Evolutionary conservation across 176 grass and related monocot genomes (phyloP).

Genomic region (Musa itinerans): DNA sequence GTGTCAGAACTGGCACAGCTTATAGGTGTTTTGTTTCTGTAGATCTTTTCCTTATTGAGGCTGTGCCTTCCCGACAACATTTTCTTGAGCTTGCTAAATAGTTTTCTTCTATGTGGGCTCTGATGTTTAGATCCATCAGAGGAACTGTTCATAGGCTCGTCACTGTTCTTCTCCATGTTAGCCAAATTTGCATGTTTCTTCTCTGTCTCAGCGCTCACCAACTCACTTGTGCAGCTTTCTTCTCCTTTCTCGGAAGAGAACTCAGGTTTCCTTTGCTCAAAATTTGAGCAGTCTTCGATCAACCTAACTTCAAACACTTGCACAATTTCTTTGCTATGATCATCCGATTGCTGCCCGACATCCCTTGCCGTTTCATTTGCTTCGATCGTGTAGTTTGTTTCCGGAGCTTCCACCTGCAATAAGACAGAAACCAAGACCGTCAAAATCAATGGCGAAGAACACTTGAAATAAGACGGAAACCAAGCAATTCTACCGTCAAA

Average conservation of each 20-base stretch:
- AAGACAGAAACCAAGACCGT: not conserved
- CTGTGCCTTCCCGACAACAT: not conserved
- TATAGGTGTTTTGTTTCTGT: not conserved
- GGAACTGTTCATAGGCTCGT: not conserved
- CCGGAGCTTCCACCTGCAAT: not conserved
- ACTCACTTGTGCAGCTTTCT: not conserved
- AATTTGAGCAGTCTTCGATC: not conserved
- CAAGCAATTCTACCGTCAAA: too few relatives aligned
- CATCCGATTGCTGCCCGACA: not conserved
- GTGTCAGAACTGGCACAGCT: not conserved
- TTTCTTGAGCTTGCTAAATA: slow-evolving; percentile 2
- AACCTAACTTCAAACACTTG: not conserved
- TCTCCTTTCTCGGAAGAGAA: not conserved
- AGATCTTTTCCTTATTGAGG: not conserved
- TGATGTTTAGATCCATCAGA: not conserved
- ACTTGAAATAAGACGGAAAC: too few relatives aligned
- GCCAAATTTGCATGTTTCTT: not conserved
- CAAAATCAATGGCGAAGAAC: not conserved
- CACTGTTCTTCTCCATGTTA: not conserved
- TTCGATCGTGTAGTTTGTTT: not conserved
- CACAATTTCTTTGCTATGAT: not conserved
- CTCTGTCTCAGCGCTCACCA: not conserved
- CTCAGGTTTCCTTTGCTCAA: not conserved
- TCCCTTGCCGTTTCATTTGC: not conserved
- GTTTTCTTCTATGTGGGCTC: not conserved